A percentile compares a stretch with the other conserved stretches of the same genome.
Conservation (phyloP, 1,284 basidiomycete genomes). For the Ustilago tritici region DNA sequence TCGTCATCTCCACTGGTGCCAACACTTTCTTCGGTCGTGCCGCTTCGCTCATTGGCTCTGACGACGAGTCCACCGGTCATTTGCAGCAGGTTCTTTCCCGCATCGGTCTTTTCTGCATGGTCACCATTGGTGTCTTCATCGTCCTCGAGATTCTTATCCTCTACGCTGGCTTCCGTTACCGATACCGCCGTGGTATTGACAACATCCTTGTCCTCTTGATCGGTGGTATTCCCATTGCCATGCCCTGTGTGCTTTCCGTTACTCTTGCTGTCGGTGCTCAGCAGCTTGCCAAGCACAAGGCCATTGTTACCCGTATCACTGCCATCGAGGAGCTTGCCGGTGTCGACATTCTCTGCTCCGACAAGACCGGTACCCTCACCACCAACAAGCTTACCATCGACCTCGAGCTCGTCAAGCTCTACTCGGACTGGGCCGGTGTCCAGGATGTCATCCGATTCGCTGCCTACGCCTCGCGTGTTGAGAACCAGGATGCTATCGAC, state of each 20-base stretch:
- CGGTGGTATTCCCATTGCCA: conserved; percentile 95
- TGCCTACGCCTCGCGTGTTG: conserved; percentile 94
- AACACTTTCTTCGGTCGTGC: conserved; percentile 94
- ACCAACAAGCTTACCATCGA: conserved; percentile 98
- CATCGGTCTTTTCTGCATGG: conserved; percentile 86
- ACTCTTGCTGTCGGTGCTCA: conserved; percentile 95
- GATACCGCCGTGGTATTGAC: conserved; percentile 87
- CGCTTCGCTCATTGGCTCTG: conserved; percentile 90
- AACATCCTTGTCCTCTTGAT: conserved; percentile 98
- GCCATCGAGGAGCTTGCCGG: conserved; percentile 93
- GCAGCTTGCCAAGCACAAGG: conserved; percentile 91
- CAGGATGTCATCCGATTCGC: conserved; percentile 93
- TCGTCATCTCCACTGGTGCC: conserved; percentile 89
- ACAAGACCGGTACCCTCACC: conserved; percentile 97
- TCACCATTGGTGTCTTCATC: conserved; percentile 92
- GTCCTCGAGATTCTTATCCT: conserved; percentile 93
- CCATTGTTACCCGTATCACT: conserved; percentile 95
- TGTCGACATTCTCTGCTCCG: conserved; percentile 94
- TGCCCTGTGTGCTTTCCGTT: conserved; percentile 96
- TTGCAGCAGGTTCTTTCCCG: conserved; percentile 91
- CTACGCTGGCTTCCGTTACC: conserved; percentile 77
- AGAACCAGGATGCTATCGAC: conserved; percentile 99
- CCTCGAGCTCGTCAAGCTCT: conserved; percentile 89
- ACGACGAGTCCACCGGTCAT: conserved; percentile 79
- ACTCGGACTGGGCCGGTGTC: conserved; percentile 82